Base-by-base conservation (phyloP, 306 rosid genomes). In the Vigna unguiculata region DNA sequence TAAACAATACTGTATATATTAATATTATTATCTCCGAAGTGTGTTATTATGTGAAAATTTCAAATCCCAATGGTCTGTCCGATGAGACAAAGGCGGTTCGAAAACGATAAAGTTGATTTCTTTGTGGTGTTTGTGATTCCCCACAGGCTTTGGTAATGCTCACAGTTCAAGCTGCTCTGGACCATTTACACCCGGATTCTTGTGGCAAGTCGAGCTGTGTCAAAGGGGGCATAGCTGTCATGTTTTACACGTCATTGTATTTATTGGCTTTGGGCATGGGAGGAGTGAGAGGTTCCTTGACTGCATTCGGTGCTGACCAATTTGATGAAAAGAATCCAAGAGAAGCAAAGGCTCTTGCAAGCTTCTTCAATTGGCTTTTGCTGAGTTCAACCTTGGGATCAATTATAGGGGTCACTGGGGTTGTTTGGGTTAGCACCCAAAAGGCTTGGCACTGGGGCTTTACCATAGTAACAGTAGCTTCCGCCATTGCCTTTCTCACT, bases 261-360 rank as follows among this genome's bases (percentile, higher is more conserved):
- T 22, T 93, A 14, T 48, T 83, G 24, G 97, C 98, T 20, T 34
- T 91, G 52, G 96, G 93, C 0, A 46, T 81, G 0, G 98, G 98
- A 2, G 98, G 97, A 49, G 96, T 91, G 1, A 90, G 87, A 79
- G 97, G 97, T 5, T 80, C 92, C 0, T 79, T 93, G 67, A 82
- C 96, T 4, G 88, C 97, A 19, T 84, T 93, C 20, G 98, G 98
- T n/a, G 97, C 96, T 17, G 97, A 93, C 71, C 97, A 93, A 24
- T 93, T 91, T 78, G 80, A 90, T 74, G 76, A 83, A 9, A 87
- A 86, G 62, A 83, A 85, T 40, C 93, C 88, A 3, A 78, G 15
- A 73, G 93, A 91, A 80, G 88, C 85, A 3, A 91, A 89, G 65
- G 88, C 89, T 24, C 81, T 91, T 1, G 87, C 93, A 12, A 89